phyloP scores from a whole-genome alignment of 345 rosid genomes.

The Brassica rapa region DNA sequence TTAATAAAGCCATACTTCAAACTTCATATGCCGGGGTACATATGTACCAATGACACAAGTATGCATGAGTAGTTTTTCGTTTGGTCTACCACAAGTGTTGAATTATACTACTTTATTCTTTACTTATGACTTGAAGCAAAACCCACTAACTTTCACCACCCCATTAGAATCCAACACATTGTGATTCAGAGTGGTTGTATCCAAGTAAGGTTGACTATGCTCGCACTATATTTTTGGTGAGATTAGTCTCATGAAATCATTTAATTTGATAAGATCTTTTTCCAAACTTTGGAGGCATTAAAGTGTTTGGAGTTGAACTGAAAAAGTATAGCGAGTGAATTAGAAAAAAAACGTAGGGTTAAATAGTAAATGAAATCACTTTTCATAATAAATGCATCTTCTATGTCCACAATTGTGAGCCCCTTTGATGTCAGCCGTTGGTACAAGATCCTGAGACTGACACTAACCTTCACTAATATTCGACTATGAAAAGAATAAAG shows the following conservation, averaged over 20 bases:
- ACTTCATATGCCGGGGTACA: background rate
- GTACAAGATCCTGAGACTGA: constrained; percentile 39
- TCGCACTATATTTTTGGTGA: constrained; percentile 14
- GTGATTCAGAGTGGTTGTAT: constrained; percentile 28
- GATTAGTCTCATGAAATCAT: constrained; percentile 28
- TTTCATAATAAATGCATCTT: constrained; percentile 33
- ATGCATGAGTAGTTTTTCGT: constrained; percentile 29
- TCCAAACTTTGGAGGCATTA: constrained; percentile 31
- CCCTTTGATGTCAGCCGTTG: constrained; percentile 40
- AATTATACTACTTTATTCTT: constrained; percentile 40
- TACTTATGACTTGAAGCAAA: constrained; percentile 35
- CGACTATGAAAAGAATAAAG: constrained; percentile 37
- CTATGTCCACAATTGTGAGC: constrained; percentile 32
- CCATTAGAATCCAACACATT: constrained; percentile 36
- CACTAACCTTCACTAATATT: constrained; percentile 31
- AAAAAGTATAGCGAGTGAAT: background rate
- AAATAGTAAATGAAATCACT: constrained; percentile 9
- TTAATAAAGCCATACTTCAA: background rate
- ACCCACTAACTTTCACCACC: constrained; percentile 42
- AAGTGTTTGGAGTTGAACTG: constrained; percentile 19
- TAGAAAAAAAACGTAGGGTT: background rate
- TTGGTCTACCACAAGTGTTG: constrained; percentile 39
- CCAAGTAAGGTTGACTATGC: constrained; percentile 36
- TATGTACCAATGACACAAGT: background rate
- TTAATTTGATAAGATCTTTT: background rate